Percentiles rank a stretch among this genome's conserved stretches.
Evolutionary conservation across 176 grass and related monocot genomes (phyloP).

Genomic region (Coix lacrymajobi): DNA sequence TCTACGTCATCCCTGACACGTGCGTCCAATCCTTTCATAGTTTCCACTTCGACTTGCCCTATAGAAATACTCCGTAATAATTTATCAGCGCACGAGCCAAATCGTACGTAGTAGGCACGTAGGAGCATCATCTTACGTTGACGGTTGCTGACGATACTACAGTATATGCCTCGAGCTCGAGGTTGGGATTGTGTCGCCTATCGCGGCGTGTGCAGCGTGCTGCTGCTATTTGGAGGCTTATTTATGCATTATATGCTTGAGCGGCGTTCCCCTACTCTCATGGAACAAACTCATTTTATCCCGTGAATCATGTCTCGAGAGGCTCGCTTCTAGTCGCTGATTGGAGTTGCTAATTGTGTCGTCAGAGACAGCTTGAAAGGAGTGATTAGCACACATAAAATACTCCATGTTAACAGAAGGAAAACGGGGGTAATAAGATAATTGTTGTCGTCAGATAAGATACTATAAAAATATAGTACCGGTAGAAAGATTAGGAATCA

Average conservation of each 20-base stretch:
- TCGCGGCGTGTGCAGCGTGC: neutral
- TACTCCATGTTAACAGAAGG: neutral
- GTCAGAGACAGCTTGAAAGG: neutral
- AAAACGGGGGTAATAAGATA: too few relatives aligned
- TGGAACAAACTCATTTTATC: neutral
- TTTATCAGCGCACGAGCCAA: neutral
- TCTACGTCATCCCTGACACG: neutral
- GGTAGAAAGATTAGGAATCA: neutral
- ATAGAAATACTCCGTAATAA: neutral
- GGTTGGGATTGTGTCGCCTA: neutral
- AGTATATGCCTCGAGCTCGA: neutral
- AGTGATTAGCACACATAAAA: neutral
- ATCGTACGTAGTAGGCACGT: neutral
- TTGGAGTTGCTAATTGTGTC: neutral
- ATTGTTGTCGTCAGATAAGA: neutral
- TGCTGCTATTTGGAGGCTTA: neutral
- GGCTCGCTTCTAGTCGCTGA: neutral
- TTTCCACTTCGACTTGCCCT: neutral
- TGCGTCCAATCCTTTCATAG: neutral
- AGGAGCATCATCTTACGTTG: neutral
- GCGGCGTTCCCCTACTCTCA: neutral
- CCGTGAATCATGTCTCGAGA: neutral
- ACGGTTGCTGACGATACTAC: too few relatives aligned
- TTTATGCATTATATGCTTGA: neutral
- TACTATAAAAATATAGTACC: neutral